A percentile compares a stretch with the other conserved stretches of the same genome.
Evolutionary conservation across 108 stramenopile genomes (phyloP).

Genomic region (Conticribra weissflogii): DNA sequence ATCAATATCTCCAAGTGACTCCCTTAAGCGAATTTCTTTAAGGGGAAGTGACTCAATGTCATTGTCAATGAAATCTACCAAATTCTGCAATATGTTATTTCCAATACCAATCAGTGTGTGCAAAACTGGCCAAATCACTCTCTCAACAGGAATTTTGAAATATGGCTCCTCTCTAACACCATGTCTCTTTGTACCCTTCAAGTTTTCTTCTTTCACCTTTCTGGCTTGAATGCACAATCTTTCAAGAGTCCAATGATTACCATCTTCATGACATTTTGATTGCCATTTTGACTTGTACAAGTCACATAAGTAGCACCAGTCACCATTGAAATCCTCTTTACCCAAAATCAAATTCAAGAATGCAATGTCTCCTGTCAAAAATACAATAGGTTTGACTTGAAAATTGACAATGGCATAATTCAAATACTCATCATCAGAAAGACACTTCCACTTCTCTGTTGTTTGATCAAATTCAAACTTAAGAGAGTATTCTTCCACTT

Average conservation of each 20-base stretch:
- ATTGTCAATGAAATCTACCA: conserved; percentile 1
- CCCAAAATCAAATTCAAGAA: background rate
- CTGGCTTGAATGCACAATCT: background rate
- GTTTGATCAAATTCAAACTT: background rate
- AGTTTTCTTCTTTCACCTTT: background rate
- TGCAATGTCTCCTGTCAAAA: conserved; percentile 1
- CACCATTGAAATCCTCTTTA: background rate
- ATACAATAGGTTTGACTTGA: background rate
- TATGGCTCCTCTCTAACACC: background rate
- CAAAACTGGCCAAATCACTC: conserved; percentile 1
- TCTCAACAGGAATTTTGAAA: background rate
- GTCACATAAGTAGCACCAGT: conserved; percentile 7
- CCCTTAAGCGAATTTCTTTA: background rate
- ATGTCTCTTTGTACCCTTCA: background rate
- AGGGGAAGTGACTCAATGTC: conserved; percentile 1
- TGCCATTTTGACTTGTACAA: background rate
- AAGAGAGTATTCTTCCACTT: background rate
- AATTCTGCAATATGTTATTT: background rate
- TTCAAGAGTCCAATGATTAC: background rate
- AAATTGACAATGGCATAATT: background rate
- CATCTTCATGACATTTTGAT: background rate
- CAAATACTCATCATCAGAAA: no score
- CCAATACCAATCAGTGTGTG: conserved; percentile 9
- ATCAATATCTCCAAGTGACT: background rate
- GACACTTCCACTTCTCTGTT: no score